Evolutionary conservation across 148 eudicot genomes (phyloP), one percentile per base, ranked within the genome.

Genomic region (Chenopodium quinoa): DNA sequence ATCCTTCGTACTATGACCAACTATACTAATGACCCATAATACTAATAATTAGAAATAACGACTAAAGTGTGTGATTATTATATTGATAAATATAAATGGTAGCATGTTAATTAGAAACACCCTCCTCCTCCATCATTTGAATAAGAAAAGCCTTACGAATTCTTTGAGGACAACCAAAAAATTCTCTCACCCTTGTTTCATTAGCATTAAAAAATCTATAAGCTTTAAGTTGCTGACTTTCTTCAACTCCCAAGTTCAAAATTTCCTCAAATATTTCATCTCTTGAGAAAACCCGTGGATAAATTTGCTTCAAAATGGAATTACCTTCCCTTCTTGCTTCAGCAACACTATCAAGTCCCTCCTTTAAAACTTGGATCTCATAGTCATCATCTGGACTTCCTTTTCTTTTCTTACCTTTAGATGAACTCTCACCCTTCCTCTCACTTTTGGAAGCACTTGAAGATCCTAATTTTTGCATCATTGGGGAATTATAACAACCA

Each of bases 301-400:
- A 22, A 1, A 70, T 32, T 46, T 73, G 58, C 29, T n/a, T 73
- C 10, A 73, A 7, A 17, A 46, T 47, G 4, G 76, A 73, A 46
- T 44, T 73, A 34, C 76, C 76, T 40, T 73, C 76, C n/a, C 31
- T 47, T 40, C 46, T 73, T 17, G 76, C 76, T 2, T 73, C 29
- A 22, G 76, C 76, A 46, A 73, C 76, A 46, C 58, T 73, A 20
- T 73, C 76, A 47, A 73, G 29, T 4, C 58, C 76, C 0, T 46
- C 54, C 25, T 73, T 73, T 58, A 46, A 73, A 23, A 73, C 12
- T 47, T 47, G 58, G 14, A 73, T 37, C 17, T 73, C 76, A 9
- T 73, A n/a, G 10, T 73, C 76, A 7, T 73, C 52, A 47, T 22
- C 58, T 10, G 10, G 29, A 73, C 52, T 19, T n/a, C 54, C 17